These are phyloP conservation scores for Arthrocladium fulminans DNA, from an alignment of 2,329 filamentous ascomycete species.

Conservation along the genomic window DNA sequence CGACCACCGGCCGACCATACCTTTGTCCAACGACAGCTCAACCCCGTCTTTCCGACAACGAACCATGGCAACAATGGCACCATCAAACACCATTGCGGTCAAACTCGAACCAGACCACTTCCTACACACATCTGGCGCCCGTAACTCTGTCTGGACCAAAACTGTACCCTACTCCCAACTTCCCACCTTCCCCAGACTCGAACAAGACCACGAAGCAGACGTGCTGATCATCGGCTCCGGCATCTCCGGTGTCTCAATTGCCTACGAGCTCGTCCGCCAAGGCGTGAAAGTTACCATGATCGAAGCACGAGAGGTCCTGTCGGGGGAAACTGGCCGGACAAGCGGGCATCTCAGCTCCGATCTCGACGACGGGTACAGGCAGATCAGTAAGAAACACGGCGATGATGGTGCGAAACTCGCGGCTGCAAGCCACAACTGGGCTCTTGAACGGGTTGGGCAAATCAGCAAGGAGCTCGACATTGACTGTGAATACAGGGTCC, in stretches of 20 bases:
- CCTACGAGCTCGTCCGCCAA: constrained; percentile 46
- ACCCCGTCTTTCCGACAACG: not conserved
- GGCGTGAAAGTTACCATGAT: constrained; percentile 44
- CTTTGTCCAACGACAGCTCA: no score
- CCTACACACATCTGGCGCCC: constrained; percentile 42
- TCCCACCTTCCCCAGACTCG: constrained; percentile 38
- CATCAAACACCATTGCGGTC: not conserved
- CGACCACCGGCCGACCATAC: no score
- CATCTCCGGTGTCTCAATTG: constrained; percentile 44
- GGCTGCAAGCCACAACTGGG: constrained; percentile 50
- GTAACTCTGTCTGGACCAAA: constrained; percentile 48
- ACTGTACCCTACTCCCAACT: constrained; percentile 38
- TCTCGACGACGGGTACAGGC: constrained; percentile 45
- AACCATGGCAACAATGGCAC: constrained; percentile 2
- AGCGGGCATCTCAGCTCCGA: no score
- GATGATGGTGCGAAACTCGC: constrained; percentile 40
- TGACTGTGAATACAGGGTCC: constrained; percentile 51
- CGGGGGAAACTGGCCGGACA: constrained; percentile 43
- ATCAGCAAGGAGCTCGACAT: constrained; percentile 42
- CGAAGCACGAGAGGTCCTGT: constrained; percentile 46
- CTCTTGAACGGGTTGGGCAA: constrained; percentile 43
- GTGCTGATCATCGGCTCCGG: constrained; percentile 46
- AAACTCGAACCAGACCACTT: constrained; percentile 25
- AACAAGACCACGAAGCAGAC: constrained; percentile 38
- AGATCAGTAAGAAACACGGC: constrained; percentile 46